Conservation (phyloP, 306 rosid genomes). For the Dalbergia oliveri region DNA sequence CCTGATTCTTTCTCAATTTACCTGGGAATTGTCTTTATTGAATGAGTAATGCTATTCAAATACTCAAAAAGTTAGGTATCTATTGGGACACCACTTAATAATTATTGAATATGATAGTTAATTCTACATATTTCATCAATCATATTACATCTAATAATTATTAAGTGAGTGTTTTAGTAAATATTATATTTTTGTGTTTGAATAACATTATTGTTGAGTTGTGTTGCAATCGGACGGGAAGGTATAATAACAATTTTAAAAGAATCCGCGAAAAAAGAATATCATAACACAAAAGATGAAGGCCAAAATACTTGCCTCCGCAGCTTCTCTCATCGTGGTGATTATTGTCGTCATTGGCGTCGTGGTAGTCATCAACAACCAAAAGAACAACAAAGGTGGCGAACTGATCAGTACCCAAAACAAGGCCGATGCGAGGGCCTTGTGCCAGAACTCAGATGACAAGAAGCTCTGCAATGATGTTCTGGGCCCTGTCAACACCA, state of each 20-base stretch:
- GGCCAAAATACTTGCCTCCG: conserved; percentile 45
- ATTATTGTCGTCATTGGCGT: conserved; percentile 65
- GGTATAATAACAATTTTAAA: not conserved
- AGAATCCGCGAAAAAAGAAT: conserved; percentile 8
- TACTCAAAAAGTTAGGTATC: too few species aligned
- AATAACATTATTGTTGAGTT: too few species aligned
- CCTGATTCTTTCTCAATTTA: not conserved
- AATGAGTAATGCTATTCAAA: too few species aligned
- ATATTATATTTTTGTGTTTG: too few species aligned
- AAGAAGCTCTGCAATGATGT: conserved; percentile 50
- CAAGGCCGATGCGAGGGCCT: conserved; percentile 38
- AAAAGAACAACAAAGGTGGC: not conserved
- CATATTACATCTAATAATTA: too few species aligned
- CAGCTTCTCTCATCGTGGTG: conserved; percentile 54
- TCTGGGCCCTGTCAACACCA: conserved; percentile 4
- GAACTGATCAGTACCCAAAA: not conserved
- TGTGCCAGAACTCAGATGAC: conserved; percentile 52
- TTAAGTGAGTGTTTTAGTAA: too few species aligned
- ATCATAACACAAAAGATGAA: conserved; percentile 30
- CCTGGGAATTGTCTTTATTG: not conserved
- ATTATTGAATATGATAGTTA: too few species aligned
- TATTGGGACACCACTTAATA: too few species aligned
- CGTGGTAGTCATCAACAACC: conserved; percentile 27
- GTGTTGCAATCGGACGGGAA: not conserved
- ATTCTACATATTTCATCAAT: too few species aligned